These are phyloP conservation scores for Solanum clarkiae DNA, from an alignment of 257 asterid genomes.

Conservation along the genomic window DNA sequence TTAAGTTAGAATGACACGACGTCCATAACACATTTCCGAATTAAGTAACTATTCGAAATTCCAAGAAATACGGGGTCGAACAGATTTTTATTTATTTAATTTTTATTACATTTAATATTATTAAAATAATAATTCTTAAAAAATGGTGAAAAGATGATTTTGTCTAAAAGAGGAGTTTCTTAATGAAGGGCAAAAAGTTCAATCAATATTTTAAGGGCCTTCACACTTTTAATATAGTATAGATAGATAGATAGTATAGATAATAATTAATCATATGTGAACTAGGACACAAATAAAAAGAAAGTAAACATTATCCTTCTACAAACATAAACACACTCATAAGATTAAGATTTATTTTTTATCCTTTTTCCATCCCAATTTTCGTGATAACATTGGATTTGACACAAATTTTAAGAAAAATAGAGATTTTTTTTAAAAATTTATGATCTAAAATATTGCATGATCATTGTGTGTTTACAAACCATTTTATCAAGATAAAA, in stretches of 20 bases:
- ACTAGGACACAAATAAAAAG: neutral
- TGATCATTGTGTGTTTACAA: neutral
- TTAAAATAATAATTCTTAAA: too few relatives aligned
- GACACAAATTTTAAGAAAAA: neutral
- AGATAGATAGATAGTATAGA: neutral
- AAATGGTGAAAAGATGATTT: too few relatives aligned
- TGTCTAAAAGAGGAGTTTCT: too few relatives aligned
- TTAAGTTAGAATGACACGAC: too few relatives aligned
- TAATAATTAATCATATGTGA: neutral
- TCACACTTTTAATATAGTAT: too few relatives aligned
- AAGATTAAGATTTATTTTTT: neutral
- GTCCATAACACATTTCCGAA: too few relatives aligned
- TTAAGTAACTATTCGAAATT: too few relatives aligned
- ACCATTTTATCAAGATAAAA: neutral
- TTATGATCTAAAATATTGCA: neutral
- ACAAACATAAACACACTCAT: neutral
- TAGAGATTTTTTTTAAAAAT: accelerated
- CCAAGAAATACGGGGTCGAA: too few relatives aligned
- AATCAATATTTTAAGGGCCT: too few relatives aligned
- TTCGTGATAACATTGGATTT: neutral
- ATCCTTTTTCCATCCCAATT: neutral
- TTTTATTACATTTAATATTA: too few relatives aligned
- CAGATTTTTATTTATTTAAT: too few relatives aligned
- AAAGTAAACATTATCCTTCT: neutral
- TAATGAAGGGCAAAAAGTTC: too few relatives aligned